Base-by-base conservation (phyloP, 345 rosid genomes). In the Syzygium aromaticum region DNA sequence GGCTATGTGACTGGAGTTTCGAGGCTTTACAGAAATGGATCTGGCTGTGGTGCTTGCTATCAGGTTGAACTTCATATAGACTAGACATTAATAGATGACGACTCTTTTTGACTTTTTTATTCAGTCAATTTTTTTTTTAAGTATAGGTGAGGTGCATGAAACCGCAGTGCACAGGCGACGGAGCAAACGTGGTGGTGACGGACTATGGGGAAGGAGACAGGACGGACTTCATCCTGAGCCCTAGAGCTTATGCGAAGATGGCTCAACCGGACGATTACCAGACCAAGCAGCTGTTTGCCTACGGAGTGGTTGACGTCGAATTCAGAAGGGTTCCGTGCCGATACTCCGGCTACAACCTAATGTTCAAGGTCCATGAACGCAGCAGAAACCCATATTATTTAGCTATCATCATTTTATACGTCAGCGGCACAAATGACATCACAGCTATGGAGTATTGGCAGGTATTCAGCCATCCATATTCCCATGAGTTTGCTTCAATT, bases 41-140 rank as follows among this genome's bases (percentile, higher is more conserved):
- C 93, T 67, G 98, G 98, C 82, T 97, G 98, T 56, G 99, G 98
- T 88, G 95, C 90, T 91, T 97, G 99, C 93, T 97, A 96, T 90
- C 99, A 95, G 96, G 99, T 96, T 28, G 19, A 73, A 73, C 27
- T 73, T 38, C 49, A 38, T 9, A 73, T 73, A 38, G 25, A 38
- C 49, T 38, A 73, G 11, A 19, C 53, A 57, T 85, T 25, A 43
- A 28, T 43, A 85, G 77, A 54, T 33, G 86, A 43, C 1, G 51
- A 56, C 86, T 43, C 49, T 10, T 17, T 59, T 40, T 61, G 5
- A 54, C 49, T 61, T 30, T 15, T 51, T 57, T 84, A 52, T 19
- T 38, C 80, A 73, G 14, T 33, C 80, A 33, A 73, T 73, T 5
- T 19, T 5, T 5, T 19, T 19, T 9, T n/a, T 3, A 73, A 38